Evolutionary conservation across 805 yeast genomes (phyloP).

Genomic region (Lachancea sp.): DNA sequence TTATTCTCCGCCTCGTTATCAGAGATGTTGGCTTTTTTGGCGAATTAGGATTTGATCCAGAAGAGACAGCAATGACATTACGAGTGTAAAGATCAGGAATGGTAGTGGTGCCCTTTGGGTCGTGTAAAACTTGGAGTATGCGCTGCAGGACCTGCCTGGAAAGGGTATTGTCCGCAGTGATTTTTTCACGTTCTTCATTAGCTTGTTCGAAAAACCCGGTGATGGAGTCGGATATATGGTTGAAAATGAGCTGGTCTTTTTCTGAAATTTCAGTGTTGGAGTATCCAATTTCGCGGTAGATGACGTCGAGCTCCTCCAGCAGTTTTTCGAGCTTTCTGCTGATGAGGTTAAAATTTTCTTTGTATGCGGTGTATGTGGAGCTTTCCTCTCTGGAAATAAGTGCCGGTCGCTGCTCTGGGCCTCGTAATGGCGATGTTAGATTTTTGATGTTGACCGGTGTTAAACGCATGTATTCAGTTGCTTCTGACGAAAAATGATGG

Average conservation of each 20-base stretch:
- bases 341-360: conserved; percentile 29
- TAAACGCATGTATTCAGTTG: conserved; percentile 24
- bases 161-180: conserved; percentile 27
- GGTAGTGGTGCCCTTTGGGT: conserved; percentile 34
- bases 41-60: conserved; percentile 17
- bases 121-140: conserved; percentile 31
- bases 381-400: neutral
- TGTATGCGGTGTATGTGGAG: conserved; percentile 16
- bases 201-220: conserved; percentile 37
- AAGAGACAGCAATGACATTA: conserved; percentile 27
- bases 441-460: conserved; percentile 25
- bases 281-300: conserved; percentile 51
- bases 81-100: conserved; percentile 39
- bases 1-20: conserved; percentile 30
- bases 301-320: conserved; percentile 38
- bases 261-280: conserved; percentile 42
- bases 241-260: conserved; percentile 46
- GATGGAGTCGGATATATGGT: conserved; percentile 44
- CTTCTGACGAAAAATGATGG: conserved; percentile 8
- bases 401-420: conserved; percentile 7
- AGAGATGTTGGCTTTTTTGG: conserved; percentile 33
- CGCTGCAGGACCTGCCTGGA: conserved; percentile 26
- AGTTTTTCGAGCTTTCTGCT: conserved; percentile 28
- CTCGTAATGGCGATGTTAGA: conserved; percentile 16
- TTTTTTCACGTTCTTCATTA: conserved; percentile 31